Conservation (phyloP, 192 early-diverging fungal genomes). For the Coemansia sp. region DNA sequence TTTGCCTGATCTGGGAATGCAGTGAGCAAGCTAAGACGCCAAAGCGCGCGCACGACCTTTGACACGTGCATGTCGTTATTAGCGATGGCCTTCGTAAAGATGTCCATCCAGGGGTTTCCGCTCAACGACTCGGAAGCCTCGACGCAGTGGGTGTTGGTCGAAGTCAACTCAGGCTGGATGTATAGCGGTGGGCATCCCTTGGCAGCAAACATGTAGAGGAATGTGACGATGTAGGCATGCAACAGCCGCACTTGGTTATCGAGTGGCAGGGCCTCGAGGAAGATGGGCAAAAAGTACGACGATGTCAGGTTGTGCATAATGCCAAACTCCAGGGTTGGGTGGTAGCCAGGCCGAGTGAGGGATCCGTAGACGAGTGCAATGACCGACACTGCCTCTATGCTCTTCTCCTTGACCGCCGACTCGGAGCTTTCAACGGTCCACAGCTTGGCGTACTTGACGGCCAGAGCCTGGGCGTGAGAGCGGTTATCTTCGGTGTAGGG, state of each 20-base stretch:
- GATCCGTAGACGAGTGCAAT: slow-evolving; percentile 42
- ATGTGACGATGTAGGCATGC: slow-evolving; percentile 33
- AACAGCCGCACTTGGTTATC: slow-evolving; percentile 47
- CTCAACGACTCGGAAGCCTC: neutral
- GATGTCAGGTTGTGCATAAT: slow-evolving; percentile 59
- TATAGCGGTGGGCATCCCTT: slow-evolving; percentile 47
- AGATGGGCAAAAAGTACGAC: slow-evolving; percentile 54
- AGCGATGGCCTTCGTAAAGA: slow-evolving; percentile 49
- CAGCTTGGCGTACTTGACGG: slow-evolving; percentile 30
- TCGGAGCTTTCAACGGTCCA: slow-evolving; percentile 45
- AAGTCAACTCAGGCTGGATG: slow-evolving; percentile 24
- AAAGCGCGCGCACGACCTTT: slow-evolving; percentile 57
- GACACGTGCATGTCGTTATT: slow-evolving; percentile 57
- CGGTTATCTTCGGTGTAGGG: slow-evolving; percentile 3
- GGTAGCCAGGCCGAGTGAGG: slow-evolving; percentile 26
- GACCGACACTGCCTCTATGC: slow-evolving; percentile 43
- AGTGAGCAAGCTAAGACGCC: slow-evolving; percentile 50
- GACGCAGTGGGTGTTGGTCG: slow-evolving; percentile 12
- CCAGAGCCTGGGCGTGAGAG: slow-evolving; percentile 9
- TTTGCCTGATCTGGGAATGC: slow-evolving; percentile 4
- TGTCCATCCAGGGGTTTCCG: slow-evolving; percentile 50
- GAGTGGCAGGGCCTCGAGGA: slow-evolving; percentile 33
- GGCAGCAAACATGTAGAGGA: slow-evolving; percentile 40
- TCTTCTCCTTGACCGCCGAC: slow-evolving; percentile 37
- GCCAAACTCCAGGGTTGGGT: slow-evolving; percentile 26